Conservation (phyloP, 2,329 filamentous ascomycete species). For the Tolypocladium endophyticum region DNA sequence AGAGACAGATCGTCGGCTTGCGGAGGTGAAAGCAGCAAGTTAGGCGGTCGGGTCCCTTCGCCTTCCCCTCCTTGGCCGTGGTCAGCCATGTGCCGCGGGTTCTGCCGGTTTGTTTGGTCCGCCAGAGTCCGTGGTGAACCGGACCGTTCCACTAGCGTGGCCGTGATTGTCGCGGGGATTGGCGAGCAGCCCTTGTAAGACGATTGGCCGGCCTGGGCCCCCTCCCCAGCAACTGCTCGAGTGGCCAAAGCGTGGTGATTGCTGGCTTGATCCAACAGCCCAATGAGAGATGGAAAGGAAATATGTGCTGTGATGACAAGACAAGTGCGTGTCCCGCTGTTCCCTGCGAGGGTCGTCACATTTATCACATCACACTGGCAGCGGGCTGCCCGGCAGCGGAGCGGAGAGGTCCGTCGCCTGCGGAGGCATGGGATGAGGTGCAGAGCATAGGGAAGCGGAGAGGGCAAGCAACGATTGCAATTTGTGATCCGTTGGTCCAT, state of each 20-base stretch:
- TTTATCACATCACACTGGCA: background rate
- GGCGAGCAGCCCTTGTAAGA: constrained; percentile 5
- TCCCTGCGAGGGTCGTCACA: background rate
- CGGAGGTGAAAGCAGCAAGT: background rate
- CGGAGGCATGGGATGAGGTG: background rate
- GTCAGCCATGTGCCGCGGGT: background rate
- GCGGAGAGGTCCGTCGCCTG: background rate
- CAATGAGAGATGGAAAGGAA: background rate
- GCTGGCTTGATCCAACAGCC: background rate
- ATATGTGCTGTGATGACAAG: background rate
- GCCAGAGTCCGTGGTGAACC: constrained; percentile 4
- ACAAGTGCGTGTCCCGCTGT: background rate
- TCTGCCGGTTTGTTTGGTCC: background rate
- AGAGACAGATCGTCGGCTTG: background rate
- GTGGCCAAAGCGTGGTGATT: background rate
- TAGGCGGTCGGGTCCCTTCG: background rate
- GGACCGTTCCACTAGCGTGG: constrained; percentile 17
- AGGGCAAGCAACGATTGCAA: background rate
- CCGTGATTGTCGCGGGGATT: constrained; percentile 6
- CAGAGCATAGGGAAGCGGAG: background rate
- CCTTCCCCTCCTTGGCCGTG: background rate
- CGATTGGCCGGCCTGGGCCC: constrained; percentile 8
- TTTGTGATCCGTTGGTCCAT: background rate
- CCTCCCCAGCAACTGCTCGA: background rate
- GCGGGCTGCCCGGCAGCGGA: background rate